Evolutionary conservation across 2,329 filamentous ascomycete genomes (phyloP), one percentile per base, ranked within the genome.

Genomic region (Achaetomium macrosporum): DNA sequence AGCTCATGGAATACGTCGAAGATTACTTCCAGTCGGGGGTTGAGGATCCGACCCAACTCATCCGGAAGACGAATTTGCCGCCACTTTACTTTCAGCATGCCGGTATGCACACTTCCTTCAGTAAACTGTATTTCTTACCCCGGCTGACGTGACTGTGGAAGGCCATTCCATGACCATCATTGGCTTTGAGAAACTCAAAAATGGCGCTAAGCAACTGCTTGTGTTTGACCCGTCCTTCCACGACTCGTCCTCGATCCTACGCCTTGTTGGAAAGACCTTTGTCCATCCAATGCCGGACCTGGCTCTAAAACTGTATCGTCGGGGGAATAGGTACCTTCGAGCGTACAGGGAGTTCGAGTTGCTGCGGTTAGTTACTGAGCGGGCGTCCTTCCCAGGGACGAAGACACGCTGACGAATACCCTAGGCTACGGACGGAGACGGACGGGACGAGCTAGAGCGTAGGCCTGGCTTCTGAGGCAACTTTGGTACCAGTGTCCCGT

Each of bases 131-230:
- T 12, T 39, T 2, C 9, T 37, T 31, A 6, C 1, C 11, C 13
- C 15, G 2, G 15, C 42, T 48, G 36, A 45, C 35, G 30, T 12
- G 5, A 15, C 20, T 5, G 39, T 1, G 8, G 1, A 25, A 78
- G 89, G 90, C 2, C 92, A 97, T 67, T 96, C 91, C 1, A 76
- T 96, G 73, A 95, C 90, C 0, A 90, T 97, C 47, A 76, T 97
- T 50, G 92, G 92, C 0, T 76, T 95, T 25, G 90, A 96, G 68
- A 81, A 79, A 59, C 79, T 77, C 29, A 73, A 70, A 33, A 77
- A 85, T 54, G 87, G 87, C 25, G 73, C 74, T 16, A 72, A 76
- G 47, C 87, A 88, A 60, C 73, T 97, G 16, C 74, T 97, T 0
- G 87, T 96, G 12, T 95, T 96, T 65, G 91, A 97, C 65, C 90